Conservation (phyloP, 495 filamentous ascomycete species). For the Pyrenula massariospora region DNA sequence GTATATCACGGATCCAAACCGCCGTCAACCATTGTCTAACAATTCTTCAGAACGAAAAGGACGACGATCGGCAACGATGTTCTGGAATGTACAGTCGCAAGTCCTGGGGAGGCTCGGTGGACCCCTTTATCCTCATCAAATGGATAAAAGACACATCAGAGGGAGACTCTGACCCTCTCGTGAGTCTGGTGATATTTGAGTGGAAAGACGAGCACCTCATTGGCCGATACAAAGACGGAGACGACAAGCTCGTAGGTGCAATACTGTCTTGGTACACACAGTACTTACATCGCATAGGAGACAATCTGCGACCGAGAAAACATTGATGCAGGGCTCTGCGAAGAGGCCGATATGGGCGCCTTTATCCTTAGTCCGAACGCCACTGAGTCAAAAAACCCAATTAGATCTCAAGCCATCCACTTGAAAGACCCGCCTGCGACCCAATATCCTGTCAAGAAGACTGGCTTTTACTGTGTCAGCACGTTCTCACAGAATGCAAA, state of each 20-base stretch:
- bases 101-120: constrained; percentile 76
- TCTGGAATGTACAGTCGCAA: constrained; percentile 93
- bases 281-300: constrained; percentile 13
- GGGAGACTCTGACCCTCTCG: constrained; percentile 54
- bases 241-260: constrained; percentile 10
- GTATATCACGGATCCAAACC: constrained; percentile 24
- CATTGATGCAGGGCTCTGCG: constrained; percentile 59
- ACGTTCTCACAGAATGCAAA: constrained; percentile 47
- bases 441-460: constrained; percentile 73
- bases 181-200: constrained; percentile 87
- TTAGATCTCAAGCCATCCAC: constrained; percentile 70
- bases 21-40: constrained; percentile 7
- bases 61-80: constrained; percentile 74
- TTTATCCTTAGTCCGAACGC: constrained; percentile 73
- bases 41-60: constrained; percentile 50
- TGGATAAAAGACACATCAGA: constrained; percentile 51
- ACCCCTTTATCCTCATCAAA: constrained; percentile 79
- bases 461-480: constrained; percentile 92
- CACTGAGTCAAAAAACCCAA: constrained; percentile 54
- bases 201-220: constrained; percentile 76
- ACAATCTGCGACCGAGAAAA: constrained; percentile 64
- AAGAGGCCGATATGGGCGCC: constrained; percentile 61
- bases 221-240: constrained; percentile 34
- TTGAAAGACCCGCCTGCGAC: constrained; percentile 63
- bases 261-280: background rate